Evolutionary conservation across 768 basidiomycete species (phyloP).

Genomic region (Phaffia australis): DNA sequence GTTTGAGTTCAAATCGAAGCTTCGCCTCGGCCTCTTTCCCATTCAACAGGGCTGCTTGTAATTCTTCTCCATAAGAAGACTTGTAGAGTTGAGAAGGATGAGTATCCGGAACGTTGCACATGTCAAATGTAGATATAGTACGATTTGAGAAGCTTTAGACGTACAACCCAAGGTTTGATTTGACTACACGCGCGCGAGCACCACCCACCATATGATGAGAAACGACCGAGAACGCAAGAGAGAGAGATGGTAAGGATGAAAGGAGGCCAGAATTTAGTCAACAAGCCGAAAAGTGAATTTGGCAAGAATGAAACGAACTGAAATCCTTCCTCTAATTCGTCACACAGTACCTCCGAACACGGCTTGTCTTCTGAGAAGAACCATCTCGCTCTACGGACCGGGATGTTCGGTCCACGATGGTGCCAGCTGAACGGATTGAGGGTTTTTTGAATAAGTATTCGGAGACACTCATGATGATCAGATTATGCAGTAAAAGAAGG

Average conservation of each 20-base stretch:
- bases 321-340: constrained; percentile 24
- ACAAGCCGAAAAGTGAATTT: neutral
- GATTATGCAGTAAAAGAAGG: neutral
- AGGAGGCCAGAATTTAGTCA: neutral
- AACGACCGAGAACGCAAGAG: too few species aligned
- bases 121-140: neutral
- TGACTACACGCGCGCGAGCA: constrained; percentile 1
- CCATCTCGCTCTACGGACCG: constrained; percentile 22
- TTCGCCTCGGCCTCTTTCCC: constrained; percentile 23
- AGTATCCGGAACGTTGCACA: neutral
- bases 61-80: constrained; percentile 22
- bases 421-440: constrained; percentile 19
- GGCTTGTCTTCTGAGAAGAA: constrained; percentile 19
- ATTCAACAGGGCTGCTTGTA: constrained; percentile 12
- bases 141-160: neutral
- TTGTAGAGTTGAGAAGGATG: neutral
- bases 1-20: constrained; percentile 17
- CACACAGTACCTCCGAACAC: constrained; percentile 17
- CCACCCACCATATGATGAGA: neutral
- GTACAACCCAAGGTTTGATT: constrained; percentile 22
- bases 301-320: neutral
- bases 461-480: neutral
- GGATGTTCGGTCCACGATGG: constrained; percentile 22
- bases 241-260: neutral
- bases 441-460: neutral